Conservation (phyloP, 306 rosid species). For the Inga laurina region DNA sequence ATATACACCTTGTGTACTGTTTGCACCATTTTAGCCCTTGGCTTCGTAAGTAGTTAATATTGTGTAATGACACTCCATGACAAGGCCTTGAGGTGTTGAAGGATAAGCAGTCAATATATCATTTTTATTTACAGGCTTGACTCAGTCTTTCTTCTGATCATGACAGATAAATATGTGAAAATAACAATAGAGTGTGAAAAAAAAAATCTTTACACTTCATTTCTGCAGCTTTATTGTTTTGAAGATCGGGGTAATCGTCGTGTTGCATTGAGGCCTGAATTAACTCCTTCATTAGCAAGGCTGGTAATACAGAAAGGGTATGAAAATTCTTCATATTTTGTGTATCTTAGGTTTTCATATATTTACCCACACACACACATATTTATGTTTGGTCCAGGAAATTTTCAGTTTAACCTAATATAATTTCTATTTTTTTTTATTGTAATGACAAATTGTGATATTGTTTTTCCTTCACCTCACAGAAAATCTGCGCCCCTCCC, state of each 20-base stretch:
- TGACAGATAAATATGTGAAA: slow-evolving; percentile 17
- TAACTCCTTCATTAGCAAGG: slow-evolving; percentile 97
- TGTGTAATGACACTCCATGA: slow-evolving; percentile 13
- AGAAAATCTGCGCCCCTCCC: slow-evolving; percentile 92
- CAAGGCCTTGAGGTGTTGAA: slow-evolving; percentile 11
- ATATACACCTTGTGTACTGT: neutral
- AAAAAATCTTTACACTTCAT: slow-evolving; percentile 18
- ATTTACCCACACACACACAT: neutral
- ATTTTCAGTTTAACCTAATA: slow-evolving; percentile 18
- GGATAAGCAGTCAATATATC: neutral
- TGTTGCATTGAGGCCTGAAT: slow-evolving; percentile 95
- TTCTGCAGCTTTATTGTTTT: slow-evolving; percentile 88
- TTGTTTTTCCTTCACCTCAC: slow-evolving; percentile 36
- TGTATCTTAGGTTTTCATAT: slow-evolving; percentile 10
- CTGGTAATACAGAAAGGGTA: slow-evolving; percentile 97
- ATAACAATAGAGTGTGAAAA: neutral
- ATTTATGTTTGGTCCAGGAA: slow-evolving; percentile 15
- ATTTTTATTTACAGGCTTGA: slow-evolving; percentile 4
- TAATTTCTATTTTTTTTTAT: slow-evolving; percentile 37
- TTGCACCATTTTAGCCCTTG: slow-evolving; percentile 7
- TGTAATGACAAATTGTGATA: slow-evolving; percentile 48
- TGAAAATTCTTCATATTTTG: slow-evolving; percentile 28
- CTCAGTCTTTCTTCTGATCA: neutral
- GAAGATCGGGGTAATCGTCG: slow-evolving; percentile 98
- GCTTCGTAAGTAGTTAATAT: slow-evolving; percentile 21